Base-by-base conservation (phyloP, 495 filamentous ascomycete species). In the Hypoxylon rickii region DNA sequence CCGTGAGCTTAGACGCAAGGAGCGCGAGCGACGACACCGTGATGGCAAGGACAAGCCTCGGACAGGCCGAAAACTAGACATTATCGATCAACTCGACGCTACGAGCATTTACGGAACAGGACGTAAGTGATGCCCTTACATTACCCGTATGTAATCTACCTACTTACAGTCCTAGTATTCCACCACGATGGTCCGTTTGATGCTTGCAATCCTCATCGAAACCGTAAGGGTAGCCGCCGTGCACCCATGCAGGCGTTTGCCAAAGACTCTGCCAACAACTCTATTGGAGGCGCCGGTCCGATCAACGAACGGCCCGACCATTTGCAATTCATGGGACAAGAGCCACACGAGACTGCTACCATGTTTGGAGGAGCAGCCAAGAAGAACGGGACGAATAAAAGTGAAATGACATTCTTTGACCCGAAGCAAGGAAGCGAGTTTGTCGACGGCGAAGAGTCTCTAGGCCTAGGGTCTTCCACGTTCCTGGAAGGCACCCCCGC, bases 121-220 rank as follows among this genome's bases (percentile, higher is more conserved):
- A 69, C 79, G 93, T 97, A 76, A 73, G 93, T 86, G 3, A 13
- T 49, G 12, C 29, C 20, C 0, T 10, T 16, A 11, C 21, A 6
- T 43, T 48, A 38, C 1, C 7, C 3, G 16, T 3, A 11, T 29
- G 10, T 7, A 17, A 26, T 40, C 44, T 32, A 31, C 13, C 26
- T 39, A 22, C 58, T 58, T 1, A 60, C 16, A 7, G n/a, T 49
- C 13, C 53, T 39, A 96, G 93, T 97, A 68, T 96, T 99, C 73
- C 95, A 99, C 55, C 95, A 99, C 68, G 95, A 99, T 68, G 95
- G 95, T 18, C 95, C 95, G 7, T 99, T 96, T 63, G 95, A 99
- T 74, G 95, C 95, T 12, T 94, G 92, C 72, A 97, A 97, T 62
- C 93, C 95, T 4, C 88, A 94, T 70, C 89, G 95, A 53, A 99